A percentile compares a stretch with the other conserved stretches of the same genome.
phyloP scores from a whole-genome alignment of 345 rosid species.

The Linum lewisii region DNA sequence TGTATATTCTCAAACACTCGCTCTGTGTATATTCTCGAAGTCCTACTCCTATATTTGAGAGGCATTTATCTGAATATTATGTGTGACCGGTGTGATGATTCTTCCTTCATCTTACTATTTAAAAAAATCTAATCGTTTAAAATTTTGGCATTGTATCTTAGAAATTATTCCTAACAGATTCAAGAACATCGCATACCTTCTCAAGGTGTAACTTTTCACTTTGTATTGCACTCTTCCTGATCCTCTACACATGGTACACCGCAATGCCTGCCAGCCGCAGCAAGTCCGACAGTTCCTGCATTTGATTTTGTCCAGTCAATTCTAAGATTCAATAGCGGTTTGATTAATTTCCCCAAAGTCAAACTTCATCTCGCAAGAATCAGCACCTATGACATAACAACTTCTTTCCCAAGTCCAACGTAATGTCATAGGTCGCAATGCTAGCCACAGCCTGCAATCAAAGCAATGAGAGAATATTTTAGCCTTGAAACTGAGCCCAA shows the following conservation, averaged over 20 bases:
- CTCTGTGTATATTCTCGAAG: no score
- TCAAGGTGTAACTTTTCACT: conserved; percentile 63
- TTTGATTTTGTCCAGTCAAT: neutral
- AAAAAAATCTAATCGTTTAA: no score
- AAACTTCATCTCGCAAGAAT: neutral
- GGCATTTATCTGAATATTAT: no score
- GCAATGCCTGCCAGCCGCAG: conserved; percentile 83
- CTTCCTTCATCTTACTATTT: no score
- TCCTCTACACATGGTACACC: conserved; percentile 89
- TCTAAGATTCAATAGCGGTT: neutral
- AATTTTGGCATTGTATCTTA: no score
- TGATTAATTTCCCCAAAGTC: no score
- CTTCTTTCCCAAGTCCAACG: conserved; percentile 84
- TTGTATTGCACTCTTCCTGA: conserved; percentile 78
- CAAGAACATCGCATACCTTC: conserved; percentile 42
- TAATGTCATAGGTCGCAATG: conserved; percentile 84
- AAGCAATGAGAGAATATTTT: conserved; percentile 1
- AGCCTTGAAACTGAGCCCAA: neutral
- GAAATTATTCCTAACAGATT: neutral
- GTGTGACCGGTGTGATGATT: no score
- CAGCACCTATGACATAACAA: conserved; percentile 77
- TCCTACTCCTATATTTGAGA: no score
- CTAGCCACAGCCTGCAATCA: conserved; percentile 64
- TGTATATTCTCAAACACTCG: no score
- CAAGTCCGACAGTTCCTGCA: conserved; percentile 75